Conservation (phyloP, 495 filamentous ascomycete species). For the Delitschia confertaspora region DNA sequence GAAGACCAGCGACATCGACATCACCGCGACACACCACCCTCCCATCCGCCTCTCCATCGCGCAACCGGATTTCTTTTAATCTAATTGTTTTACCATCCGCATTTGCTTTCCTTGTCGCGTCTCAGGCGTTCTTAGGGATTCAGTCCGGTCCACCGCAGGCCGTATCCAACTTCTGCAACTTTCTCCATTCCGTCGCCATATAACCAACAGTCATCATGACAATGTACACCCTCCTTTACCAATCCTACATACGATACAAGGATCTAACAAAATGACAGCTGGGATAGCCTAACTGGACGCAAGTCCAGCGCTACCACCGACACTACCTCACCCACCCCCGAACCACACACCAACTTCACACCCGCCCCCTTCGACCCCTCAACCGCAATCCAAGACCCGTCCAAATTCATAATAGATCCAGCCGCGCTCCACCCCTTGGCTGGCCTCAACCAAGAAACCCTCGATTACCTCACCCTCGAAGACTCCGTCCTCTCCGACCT, state of each 20-base stretch:
- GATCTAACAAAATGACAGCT: constrained; percentile 33
- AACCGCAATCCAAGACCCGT: constrained; percentile 60
- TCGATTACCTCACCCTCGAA: constrained; percentile 91
- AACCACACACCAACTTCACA: constrained; percentile 35
- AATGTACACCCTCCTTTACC: constrained; percentile 9
- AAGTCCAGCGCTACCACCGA: constrained; percentile 50
- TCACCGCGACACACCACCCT: constrained; percentile 3
- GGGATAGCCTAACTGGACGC: constrained; percentile 79
- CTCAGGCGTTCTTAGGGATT: constrained; percentile 6
- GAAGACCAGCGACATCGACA: constrained; percentile 2
- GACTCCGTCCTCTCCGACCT: constrained; percentile 80
- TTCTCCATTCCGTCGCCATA: neutral
- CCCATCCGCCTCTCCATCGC: constrained; percentile 6
- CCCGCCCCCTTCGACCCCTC: constrained; percentile 60
- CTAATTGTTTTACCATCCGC: neutral
- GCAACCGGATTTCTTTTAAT: neutral
- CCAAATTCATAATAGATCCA: constrained; percentile 81
- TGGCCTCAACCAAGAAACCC: constrained; percentile 79
- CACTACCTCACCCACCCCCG: constrained; percentile 38
- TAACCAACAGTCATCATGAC: constrained; percentile 19
- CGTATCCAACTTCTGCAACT: neutral
- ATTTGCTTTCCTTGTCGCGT: neutral
- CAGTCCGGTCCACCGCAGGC: constrained; percentile 3
- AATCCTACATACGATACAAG: neutral
- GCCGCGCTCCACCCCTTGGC: constrained; percentile 86